Conservation (phyloP, 2,329 filamentous ascomycete species). For the Colletotrichum caudatum region DNA sequence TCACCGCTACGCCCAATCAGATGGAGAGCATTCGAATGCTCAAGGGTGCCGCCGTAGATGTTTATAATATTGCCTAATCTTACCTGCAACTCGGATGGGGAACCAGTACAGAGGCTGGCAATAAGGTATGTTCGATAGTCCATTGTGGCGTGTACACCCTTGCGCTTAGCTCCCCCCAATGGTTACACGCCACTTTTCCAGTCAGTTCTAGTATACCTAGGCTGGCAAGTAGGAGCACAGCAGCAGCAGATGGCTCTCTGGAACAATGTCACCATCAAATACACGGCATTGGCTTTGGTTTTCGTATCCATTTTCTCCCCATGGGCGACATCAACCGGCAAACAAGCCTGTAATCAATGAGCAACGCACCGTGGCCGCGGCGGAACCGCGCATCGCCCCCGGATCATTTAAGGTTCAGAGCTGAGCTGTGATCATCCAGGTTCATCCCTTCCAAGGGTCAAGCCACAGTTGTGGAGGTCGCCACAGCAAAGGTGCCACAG, state of each 20-base stretch:
- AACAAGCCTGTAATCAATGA: neutral
- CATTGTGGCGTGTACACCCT: neutral
- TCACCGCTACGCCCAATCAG: too few relatives aligned
- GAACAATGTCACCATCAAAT: neutral
- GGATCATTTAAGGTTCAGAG: conserved; percentile 22
- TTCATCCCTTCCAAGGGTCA: conserved; percentile 32
- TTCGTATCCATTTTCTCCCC: neutral
- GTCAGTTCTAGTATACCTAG: neutral
- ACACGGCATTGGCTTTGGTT: neutral
- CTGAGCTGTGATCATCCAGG: conserved; percentile 5
- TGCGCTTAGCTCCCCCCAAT: neutral
- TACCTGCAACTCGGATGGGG: too few relatives aligned
- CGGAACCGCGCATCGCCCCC: neutral
- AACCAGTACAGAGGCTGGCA: too few relatives aligned
- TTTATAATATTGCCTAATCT: too few relatives aligned
- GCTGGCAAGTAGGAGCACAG: neutral
- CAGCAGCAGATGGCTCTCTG: neutral
- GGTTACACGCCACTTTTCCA: neutral
- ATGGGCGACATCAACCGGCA: neutral
- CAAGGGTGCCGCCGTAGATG: too few relatives aligned
- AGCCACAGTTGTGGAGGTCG: conserved; percentile 39
- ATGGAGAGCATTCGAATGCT: neutral
- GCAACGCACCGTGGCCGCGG: neutral
- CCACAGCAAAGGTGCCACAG: conserved; percentile 34
- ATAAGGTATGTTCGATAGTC: neutral